phyloP scores from a whole-genome alignment of 805 yeast genomes.

The Monosporozyma servazzii region DNA sequence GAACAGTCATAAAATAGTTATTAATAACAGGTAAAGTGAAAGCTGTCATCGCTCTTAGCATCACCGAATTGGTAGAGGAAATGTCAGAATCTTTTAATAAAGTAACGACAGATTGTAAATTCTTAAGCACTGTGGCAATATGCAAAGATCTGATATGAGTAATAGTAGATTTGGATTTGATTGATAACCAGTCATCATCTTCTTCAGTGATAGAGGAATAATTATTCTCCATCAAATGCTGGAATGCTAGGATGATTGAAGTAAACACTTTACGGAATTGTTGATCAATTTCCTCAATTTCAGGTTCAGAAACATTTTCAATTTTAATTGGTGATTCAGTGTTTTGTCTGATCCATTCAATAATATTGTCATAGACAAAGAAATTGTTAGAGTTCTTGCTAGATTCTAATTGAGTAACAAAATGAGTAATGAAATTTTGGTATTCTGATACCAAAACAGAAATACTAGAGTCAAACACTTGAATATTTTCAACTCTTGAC shows the following conservation, averaged over 20 bases:
- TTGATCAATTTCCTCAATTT: constrained; percentile 36
- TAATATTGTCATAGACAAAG: constrained; percentile 42
- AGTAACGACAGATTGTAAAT: constrained; percentile 31
- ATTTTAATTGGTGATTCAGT: not conserved
- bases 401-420: constrained; percentile 22
- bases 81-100: constrained; percentile 33
- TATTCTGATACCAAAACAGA: constrained; percentile 18
- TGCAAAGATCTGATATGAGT: constrained; percentile 38
- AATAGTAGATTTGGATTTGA: constrained; percentile 38
- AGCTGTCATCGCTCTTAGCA: constrained; percentile 40
- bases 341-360: constrained; percentile 36
- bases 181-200: constrained; percentile 61
- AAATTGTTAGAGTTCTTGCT: constrained; percentile 34
- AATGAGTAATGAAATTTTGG: constrained; percentile 17
- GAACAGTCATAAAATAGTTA: constrained; percentile 47
- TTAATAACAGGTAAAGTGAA: constrained; percentile 55
- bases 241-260: constrained; percentile 58
- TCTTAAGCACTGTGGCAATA: constrained; percentile 28
- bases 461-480: constrained; percentile 12
- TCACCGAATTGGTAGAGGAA: constrained; percentile 29
- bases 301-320: constrained; percentile 1
- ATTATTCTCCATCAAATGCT: constrained; percentile 40
- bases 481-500: constrained; percentile 6
- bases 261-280: constrained; percentile 44
- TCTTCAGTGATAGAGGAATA: constrained; percentile 33